Base-by-base conservation (phyloP, 306 rosid genomes). In the Vachellia collinsii region DNA sequence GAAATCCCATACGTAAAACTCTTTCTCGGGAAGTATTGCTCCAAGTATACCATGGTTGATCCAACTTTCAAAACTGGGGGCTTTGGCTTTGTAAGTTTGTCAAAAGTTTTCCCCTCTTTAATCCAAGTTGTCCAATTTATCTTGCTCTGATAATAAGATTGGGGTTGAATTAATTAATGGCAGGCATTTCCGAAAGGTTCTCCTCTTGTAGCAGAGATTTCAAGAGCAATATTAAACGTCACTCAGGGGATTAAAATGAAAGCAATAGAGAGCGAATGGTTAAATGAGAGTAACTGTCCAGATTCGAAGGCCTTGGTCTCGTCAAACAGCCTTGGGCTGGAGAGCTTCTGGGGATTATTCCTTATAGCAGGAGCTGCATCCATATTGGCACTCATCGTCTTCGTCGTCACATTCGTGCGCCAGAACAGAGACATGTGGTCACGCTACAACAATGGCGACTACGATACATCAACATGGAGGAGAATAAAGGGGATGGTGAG, bases 41-140 rank as follows among this genome's bases (percentile, higher is more conserved):
- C 89, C 79, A 84, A 88, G 22, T 93, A 87, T 68, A 58, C 81
- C 82, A 84, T 85, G 79, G 65, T 82, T 46, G 89, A 80, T 39
- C 89, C 92, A 1, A 81, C 48, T 37, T 89, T 86, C 61, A 88
- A 78, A 77, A 48, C 86, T 0, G 92, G 85, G 19, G 97, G 97
- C 36, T 87, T 91, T 82, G 91, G 92, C 65, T 93, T 89, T 76
- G 97, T 93, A 80, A 89, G 92, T 83, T 34, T 12, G n/a, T 29
- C n/a, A 25, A 4, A 4, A 5, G 8, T 9, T 62, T 29, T 12
- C 3, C 16, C 42, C 17, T 2, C 4, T 61, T 61, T 25, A 4
- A 39, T 61, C 38, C 25, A 3, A 1, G 13, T 13, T 16, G 13
- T 13, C 37, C 19, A 61, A 23, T 11, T 23, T 14, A 29, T 58